A percentile compares a stretch with the other conserved stretches of the same genome.
These are phyloP conservation scores for Boeremia lycopersici DNA, from an alignment of 2,329 filamentous ascomycete species.

Conservation along the genomic window DNA sequence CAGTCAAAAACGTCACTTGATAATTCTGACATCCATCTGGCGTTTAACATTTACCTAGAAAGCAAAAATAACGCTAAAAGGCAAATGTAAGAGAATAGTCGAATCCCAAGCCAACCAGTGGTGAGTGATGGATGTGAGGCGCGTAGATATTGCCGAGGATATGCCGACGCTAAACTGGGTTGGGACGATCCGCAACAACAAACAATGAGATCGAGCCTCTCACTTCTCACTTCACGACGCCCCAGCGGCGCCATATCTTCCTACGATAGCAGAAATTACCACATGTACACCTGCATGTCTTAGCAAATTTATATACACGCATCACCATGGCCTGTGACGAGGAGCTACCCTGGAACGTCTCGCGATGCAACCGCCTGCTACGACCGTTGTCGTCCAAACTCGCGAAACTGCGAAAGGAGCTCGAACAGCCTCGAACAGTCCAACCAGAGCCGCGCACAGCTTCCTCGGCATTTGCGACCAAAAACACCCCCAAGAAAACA, in stretches of 20 bases:
- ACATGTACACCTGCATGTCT: conserved; percentile 4
- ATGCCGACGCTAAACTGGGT: neutral
- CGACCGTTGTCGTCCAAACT: conserved; percentile 51
- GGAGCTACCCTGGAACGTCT: conserved; percentile 49
- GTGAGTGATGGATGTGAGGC: neutral
- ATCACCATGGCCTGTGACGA: conserved; percentile 38
- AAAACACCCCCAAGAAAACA: conserved; percentile 33
- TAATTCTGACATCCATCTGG: no score
- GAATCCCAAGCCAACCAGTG: neutral
- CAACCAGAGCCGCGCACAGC: conserved; percentile 27
- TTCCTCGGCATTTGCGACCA: conserved; percentile 32
- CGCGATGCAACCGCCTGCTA: conserved; percentile 51
- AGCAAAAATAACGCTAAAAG: no score
- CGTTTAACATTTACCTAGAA: no score
- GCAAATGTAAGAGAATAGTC: neutral
- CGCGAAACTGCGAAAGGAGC: conserved; percentile 45
- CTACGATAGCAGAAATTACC: neutral
- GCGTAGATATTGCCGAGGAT: neutral
- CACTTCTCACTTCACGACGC: neutral
- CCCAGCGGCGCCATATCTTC: neutral
- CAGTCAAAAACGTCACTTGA: no score
- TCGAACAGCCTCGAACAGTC: conserved; percentile 30
- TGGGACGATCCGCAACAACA: conserved; percentile 9
- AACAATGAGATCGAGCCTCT: conserved; percentile 1
- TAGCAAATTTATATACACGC: conserved; percentile 18